Conservation (phyloP, 2,329 filamentous ascomycete species). For the Talaromyces funiculosus region DNA sequence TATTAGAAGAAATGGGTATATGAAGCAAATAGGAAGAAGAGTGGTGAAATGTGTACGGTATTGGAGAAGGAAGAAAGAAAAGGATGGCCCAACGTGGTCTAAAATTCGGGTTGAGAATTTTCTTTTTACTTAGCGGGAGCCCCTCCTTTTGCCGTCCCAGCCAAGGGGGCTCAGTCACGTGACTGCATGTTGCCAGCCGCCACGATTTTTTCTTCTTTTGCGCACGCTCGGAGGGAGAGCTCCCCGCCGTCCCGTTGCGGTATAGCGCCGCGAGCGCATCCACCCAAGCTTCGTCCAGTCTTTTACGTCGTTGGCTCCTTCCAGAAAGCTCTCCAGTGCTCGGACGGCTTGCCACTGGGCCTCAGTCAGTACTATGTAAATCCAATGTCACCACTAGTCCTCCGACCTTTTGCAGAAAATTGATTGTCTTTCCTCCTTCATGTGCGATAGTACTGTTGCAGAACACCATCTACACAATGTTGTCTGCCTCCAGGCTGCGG, state of each 20-base stretch:
- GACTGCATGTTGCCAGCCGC: constrained; percentile 16
- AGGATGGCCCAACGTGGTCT: constrained; percentile 22
- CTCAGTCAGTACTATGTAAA: neutral
- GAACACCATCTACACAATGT: constrained; percentile 15
- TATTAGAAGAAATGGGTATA: neutral
- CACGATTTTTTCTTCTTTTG: constrained; percentile 3
- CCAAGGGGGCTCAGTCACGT: constrained; percentile 22
- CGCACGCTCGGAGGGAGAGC: neutral
- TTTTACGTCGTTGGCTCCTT: constrained; percentile 19
- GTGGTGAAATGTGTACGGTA: constrained; percentile 19
- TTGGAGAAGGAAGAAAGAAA: constrained; percentile 23
- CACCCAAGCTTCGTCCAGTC: neutral
- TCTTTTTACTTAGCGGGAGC: constrained; percentile 20
- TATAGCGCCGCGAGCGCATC: neutral
- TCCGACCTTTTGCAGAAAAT: too few species aligned
- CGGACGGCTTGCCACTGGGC: constrained; percentile 2
- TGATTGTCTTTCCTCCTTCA: neutral
- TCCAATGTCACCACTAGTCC: neutral
- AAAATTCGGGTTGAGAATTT: constrained; percentile 19
- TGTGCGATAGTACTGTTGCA: neutral
- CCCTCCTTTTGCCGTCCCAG: constrained; percentile 17
- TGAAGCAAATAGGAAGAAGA: constrained; percentile 14
- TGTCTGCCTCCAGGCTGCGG: constrained; percentile 29
- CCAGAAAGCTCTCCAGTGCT: constrained; percentile 27
- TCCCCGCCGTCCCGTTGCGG: neutral